Evolutionary conservation across 495 filamentous ascomycete genomes (phyloP), one percentile per base, ranked within the genome.

Genomic region (Neurospora sp.): DNA sequence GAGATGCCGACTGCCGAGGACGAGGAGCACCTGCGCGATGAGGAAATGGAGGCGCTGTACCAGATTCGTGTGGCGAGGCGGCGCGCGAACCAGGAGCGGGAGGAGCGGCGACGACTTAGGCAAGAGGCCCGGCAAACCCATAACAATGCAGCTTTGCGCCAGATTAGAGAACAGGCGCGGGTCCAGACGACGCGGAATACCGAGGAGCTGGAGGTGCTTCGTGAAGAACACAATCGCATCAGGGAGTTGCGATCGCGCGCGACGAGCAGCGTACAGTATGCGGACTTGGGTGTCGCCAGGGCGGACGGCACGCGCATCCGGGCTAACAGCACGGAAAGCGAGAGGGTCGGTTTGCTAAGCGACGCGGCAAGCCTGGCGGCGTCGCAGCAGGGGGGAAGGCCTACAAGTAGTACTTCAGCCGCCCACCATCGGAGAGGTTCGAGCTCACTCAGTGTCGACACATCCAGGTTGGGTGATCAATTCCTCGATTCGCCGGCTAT

Each of bases 41-140:
- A 92, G 40, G 91, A 98, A 77, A 98, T 98, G 96, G 92, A 94
- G 65, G 87, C 92, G 9, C 80, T 98, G 35, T 99, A 97, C 81
- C 93, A 97, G 78, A 92, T 98, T 65, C 92, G 96, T 35, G 80
- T 91, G 4, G 89, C 93, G 20, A 88, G 96, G 61, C 89, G 94
- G 41, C 85, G 86, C 48, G 92, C 97, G 79, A 85, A 89, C 40
- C 88, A 88, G 7, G 94, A 94, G 69, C 89, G 94, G 7, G 93
- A 97, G 71, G 88, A 91, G 71, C 87, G 93, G 40, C 84, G 91
- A 44, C 86, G 87, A 70, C 81, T 88, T 74, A 82, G 91, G 45
- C 84, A 87, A 68, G 90, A 92, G 76, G 93, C 93, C 4, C 88
- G 92, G 69, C 87, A 87, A 40, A 84, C 88, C 40, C 91, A 92